Evolutionary conservation across 176 grass and related monocot species (phyloP).

Genomic region (Triticum turgidum): DNA sequence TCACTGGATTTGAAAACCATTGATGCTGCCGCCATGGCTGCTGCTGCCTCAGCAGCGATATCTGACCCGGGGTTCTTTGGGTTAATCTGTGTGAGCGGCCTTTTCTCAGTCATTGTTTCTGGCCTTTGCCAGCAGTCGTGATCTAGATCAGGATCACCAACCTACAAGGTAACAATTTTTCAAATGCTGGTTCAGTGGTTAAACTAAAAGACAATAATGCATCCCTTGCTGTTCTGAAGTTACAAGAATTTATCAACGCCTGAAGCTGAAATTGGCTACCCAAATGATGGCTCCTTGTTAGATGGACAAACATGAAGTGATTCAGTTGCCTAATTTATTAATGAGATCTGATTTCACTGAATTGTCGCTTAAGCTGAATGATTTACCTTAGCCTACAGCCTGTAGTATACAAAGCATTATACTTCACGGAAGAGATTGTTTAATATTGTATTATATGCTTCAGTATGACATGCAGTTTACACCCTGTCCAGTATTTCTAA

Average conservation of each 20-base stretch:
- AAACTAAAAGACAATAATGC: neutral
- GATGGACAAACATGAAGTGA: conserved; percentile 7
- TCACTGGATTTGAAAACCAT: conserved; percentile 85
- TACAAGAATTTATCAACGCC: neutral
- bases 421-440: neutral
- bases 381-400: neutral
- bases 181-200: neutral
- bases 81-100: conserved; percentile 80
- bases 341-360: conserved; percentile 23
- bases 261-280: neutral
- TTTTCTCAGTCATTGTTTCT: conserved; percentile 88
- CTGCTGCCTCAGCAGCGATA: conserved; percentile 87
- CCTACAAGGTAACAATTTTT: conserved; percentile 43
- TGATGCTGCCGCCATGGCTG: conserved; percentile 91
- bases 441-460: neutral
- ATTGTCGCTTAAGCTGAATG: neutral
- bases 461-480: neutral
- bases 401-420: neutral
- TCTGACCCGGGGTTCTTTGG: conserved; percentile 78
- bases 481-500: neutral
- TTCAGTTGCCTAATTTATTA: neutral
- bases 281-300: neutral
- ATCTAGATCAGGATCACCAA: conserved; percentile 92
- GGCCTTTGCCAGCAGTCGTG: conserved; percentile 99
- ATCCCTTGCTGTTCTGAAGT: conserved; percentile 2